Base-by-base conservation (phyloP, 176 grass and related monocot species). In the Musa acuminata region DNA sequence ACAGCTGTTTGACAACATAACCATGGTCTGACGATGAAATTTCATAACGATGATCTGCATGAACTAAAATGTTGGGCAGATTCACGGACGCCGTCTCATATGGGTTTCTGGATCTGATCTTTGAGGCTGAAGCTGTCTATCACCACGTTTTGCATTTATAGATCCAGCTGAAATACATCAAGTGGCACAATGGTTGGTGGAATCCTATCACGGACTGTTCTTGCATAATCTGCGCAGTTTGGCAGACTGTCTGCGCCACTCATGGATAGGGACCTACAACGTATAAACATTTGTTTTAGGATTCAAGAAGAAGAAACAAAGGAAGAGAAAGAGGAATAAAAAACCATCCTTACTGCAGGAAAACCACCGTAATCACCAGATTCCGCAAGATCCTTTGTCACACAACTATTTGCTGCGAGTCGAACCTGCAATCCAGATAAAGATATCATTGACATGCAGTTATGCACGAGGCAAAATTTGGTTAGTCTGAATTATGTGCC, bases 281-380 rank as follows among this genome's bases (percentile, higher is more conserved):
- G 25, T 25, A 13, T 49, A 2, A 26, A 16, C 11, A 26, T 26
- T 26, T 22, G 9, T 0, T 11, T 14, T 51, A 3, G 1, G 50
- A 43, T 43, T 43, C 35, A 1, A 53, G 19, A 72, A 52, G 11
- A 67, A 3, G 11, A 8, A 9, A 5, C 11, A n/a, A 72, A 11
- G 3, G 0, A 3, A 25, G 20, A 26, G 2, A 53, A 11, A 57
- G 16, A 17, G 4, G 54, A 17, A 54, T 24, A 2, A 1, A n/a
- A 8, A 21, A 50, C 7, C 11, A 24, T 73, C 14, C 80, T 85
- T 85, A 87, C 88, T 69, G 88, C 88, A 10, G 88, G 84, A 82
- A 87, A 91, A 80, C 88, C 88, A 25, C 88, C 85, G 69, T 91
- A 91, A 63, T 91, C 85, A 72, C 88, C 85, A 0, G 85, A 29